Evolutionary conservation across 2,329 filamentous ascomycete species (phyloP).

Genomic region (Epichloe scottii): DNA sequence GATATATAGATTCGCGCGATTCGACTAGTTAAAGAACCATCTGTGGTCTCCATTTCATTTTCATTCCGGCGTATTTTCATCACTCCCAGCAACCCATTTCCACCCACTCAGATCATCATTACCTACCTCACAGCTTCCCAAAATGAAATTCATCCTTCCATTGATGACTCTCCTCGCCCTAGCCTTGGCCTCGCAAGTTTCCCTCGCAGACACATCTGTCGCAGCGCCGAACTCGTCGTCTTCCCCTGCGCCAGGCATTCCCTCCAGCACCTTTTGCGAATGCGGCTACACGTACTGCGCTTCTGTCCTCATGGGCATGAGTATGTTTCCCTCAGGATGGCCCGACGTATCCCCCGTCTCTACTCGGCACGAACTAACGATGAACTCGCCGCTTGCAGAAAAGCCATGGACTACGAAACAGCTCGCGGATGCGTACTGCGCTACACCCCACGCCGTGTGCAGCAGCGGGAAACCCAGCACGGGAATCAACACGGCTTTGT

Average conservation of each 20-base stretch:
- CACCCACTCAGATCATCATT: not conserved
- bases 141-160: constrained; percentile 16
- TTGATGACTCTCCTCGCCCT: constrained; percentile 10
- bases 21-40: too few species aligned
- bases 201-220: not conserved
- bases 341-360: too few species aligned
- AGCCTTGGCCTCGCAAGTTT: constrained; percentile 11
- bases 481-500: constrained; percentile 21
- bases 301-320: constrained; percentile 24
- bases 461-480: constrained; percentile 17
- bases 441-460: constrained; percentile 23
- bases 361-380: too few species aligned
- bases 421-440: constrained; percentile 24
- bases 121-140: not conserved
- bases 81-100: not conserved
- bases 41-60: too few species aligned
- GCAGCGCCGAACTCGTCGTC: constrained; percentile 2
- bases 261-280: constrained; percentile 25
- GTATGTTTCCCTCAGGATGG: constrained; percentile 11
- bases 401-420: constrained; percentile 22
- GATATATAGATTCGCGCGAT: too few species aligned
- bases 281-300: constrained; percentile 31
- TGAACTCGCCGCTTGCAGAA: constrained; percentile 10
- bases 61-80: not conserved
- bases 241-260: constrained; percentile 4